Conservation (phyloP, 257 asterid genomes). For the Solanum neorickii region DNA sequence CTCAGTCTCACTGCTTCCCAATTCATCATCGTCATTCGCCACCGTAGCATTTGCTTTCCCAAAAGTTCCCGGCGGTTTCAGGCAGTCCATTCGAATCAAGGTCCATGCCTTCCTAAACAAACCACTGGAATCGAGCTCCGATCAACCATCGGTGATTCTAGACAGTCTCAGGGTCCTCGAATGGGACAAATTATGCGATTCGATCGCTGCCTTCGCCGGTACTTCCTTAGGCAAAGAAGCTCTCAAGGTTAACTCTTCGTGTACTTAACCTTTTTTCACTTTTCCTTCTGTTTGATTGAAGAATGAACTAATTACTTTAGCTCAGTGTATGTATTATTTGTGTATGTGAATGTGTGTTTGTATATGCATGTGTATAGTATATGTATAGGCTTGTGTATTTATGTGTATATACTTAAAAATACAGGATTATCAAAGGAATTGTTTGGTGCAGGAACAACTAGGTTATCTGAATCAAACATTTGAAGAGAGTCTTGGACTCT, state of each 20-base stretch:
- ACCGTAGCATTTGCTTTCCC: neutral
- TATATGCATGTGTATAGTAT: neutral
- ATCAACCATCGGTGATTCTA: slow-evolving; percentile 33
- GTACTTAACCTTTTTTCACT: neutral
- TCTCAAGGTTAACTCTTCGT: slow-evolving; percentile 31
- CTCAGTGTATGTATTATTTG: neutral
- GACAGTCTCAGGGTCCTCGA: slow-evolving; percentile 85
- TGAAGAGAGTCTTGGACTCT: slow-evolving; percentile 48
- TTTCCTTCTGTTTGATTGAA: neutral
- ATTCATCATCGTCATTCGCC: neutral
- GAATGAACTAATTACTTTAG: neutral
- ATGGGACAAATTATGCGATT: slow-evolving; percentile 81
- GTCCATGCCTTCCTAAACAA: neutral
- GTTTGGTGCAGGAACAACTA: slow-evolving; percentile 42
- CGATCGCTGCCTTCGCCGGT: slow-evolving; percentile 83
- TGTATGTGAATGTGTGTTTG: neutral
- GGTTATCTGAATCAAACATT: slow-evolving; percentile 51
- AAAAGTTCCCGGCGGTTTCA: neutral
- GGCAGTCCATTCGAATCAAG: neutral
- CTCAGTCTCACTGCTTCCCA: neutral
- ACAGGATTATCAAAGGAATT: neutral
- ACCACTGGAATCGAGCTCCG: neutral
- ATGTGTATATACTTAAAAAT: neutral
- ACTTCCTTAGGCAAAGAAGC: slow-evolving; percentile 62
- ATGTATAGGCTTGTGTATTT: neutral